Percentiles rank a stretch among this genome's conserved stretches.
These are phyloP conservation scores for Barnettozyma salicaria DNA, from an alignment of 805 yeast species.

Conservation along the genomic window DNA sequence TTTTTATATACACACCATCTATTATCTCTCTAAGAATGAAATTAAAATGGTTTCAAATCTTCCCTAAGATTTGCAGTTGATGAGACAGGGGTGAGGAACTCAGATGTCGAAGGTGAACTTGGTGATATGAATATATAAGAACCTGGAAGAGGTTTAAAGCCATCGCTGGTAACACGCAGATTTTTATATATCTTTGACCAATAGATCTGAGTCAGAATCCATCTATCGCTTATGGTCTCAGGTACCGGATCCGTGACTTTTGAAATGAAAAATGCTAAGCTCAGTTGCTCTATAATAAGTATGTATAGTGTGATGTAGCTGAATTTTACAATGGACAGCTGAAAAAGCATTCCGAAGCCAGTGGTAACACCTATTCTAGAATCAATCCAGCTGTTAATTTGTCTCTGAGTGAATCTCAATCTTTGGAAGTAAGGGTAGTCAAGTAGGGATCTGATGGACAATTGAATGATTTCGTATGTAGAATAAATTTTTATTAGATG, in stretches of 20 bases:
- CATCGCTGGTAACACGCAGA: conserved; percentile 10
- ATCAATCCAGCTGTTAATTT: conserved; percentile 18
- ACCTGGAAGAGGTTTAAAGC: conserved; percentile 15
- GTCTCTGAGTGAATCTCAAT: conserved; percentile 10
- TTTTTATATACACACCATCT: neutral
- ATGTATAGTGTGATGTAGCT: conserved; percentile 11
- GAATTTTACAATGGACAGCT: conserved; percentile 2
- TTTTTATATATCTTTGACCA: conserved; percentile 12
- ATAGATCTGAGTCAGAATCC: conserved; percentile 16
- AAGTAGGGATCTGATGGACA: conserved; percentile 12
- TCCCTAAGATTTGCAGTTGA: conserved; percentile 1
- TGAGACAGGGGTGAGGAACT: conserved; percentile 3
- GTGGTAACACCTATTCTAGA: conserved; percentile 16
- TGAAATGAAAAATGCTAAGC: conserved; percentile 15
- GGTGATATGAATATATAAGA: conserved; percentile 8
- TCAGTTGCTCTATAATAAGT: conserved; percentile 16
- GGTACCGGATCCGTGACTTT: conserved; percentile 18
- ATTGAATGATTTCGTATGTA: conserved; percentile 6
- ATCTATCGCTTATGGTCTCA: conserved; percentile 15
- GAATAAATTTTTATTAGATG: conserved; percentile 6
- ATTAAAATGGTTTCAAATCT: neutral
- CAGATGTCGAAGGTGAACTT: neutral
- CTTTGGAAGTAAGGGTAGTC: conserved; percentile 17
- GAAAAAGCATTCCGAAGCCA: conserved; percentile 18
- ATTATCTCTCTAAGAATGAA: neutral